Evolutionary conservation across 768 basidiomycete species (phyloP).

Genomic region (Paxillus rubicundulus): DNA sequence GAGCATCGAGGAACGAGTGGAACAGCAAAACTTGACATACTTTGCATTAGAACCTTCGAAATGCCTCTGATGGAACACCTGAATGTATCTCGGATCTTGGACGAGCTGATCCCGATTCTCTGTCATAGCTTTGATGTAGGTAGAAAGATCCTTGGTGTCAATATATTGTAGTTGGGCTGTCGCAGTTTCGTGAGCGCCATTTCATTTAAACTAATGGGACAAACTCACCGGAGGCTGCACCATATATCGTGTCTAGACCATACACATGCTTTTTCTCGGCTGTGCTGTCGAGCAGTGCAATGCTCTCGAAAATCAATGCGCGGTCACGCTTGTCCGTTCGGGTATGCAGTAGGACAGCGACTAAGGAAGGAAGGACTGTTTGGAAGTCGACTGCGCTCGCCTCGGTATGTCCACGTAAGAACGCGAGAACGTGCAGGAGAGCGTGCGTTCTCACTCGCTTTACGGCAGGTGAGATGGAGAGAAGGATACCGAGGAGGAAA

Average conservation of each 20-base stretch:
- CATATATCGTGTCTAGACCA: constrained; percentile 73
- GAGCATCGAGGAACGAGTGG: neutral
- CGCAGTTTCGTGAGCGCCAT: constrained; percentile 20
- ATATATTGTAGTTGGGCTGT: constrained; percentile 61
- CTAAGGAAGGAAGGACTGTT: constrained; percentile 66
- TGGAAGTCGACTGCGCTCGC: constrained; percentile 72
- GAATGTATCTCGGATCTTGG: constrained; percentile 58
- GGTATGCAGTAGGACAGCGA: constrained; percentile 49
- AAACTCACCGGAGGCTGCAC: constrained; percentile 51
- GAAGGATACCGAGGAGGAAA: constrained; percentile 76
- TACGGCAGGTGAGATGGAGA: constrained; percentile 37
- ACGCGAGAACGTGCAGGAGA: constrained; percentile 74
- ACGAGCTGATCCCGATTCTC: constrained; percentile 53
- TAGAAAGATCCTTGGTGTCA: constrained; percentile 58
- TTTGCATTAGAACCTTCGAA: constrained; percentile 48
- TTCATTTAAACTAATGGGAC: neutral
- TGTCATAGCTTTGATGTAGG: constrained; percentile 53
- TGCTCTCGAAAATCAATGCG: constrained; percentile 49
- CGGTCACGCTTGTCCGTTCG: constrained; percentile 29
- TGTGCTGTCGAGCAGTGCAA: constrained; percentile 45
- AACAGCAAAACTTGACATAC: constrained; percentile 39
- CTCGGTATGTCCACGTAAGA: constrained; percentile 69
- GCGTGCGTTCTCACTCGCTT: constrained; percentile 50
- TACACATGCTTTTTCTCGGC: constrained; percentile 54
- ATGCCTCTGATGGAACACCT: constrained; percentile 58